Conservation (phyloP, 495 filamentous ascomycete genomes). For the Podospora sp. region DNA sequence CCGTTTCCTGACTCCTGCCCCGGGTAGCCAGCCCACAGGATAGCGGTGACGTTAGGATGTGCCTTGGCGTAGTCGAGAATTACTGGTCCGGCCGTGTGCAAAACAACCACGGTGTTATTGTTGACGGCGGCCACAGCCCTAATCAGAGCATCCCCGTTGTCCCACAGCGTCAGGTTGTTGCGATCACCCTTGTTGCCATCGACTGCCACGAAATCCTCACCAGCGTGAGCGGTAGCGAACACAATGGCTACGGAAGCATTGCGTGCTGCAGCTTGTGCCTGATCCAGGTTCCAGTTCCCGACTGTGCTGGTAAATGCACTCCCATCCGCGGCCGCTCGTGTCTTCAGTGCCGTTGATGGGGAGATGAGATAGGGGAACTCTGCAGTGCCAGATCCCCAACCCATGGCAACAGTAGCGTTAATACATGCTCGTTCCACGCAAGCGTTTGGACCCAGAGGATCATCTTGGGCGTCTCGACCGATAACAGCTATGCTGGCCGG, state of each 20-base stretch:
- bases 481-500: slow-evolving; percentile 61
- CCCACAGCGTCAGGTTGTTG: slow-evolving; percentile 51
- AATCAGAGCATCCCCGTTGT: slow-evolving; percentile 56
- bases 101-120: slow-evolving; percentile 58
- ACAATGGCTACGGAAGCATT: slow-evolving; percentile 52
- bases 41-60: slow-evolving; percentile 62
- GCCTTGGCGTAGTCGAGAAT: slow-evolving; percentile 48
- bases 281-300: slow-evolving; percentile 41
- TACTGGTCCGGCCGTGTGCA: slow-evolving; percentile 57
- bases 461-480: slow-evolving; percentile 63
- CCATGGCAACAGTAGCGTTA: slow-evolving; percentile 58
- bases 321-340: slow-evolving; percentile 34
- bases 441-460: slow-evolving; percentile 47
- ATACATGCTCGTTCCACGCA: slow-evolving; percentile 52
- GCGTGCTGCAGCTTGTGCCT: slow-evolving; percentile 40
- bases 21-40: slow-evolving; percentile 57
- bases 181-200: slow-evolving; percentile 62
- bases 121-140: slow-evolving; percentile 50
- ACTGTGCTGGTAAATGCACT: slow-evolving; percentile 36
- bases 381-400: slow-evolving; percentile 59
- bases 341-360: slow-evolving; percentile 57
- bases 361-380: slow-evolving; percentile 70
- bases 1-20: slow-evolving; percentile 60
- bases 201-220: slow-evolving; percentile 60
- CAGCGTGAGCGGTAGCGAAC: slow-evolving; percentile 58